Conservation (phyloP, 2,329 filamentous ascomycete species). For the Coleophoma crateriformis region DNA sequence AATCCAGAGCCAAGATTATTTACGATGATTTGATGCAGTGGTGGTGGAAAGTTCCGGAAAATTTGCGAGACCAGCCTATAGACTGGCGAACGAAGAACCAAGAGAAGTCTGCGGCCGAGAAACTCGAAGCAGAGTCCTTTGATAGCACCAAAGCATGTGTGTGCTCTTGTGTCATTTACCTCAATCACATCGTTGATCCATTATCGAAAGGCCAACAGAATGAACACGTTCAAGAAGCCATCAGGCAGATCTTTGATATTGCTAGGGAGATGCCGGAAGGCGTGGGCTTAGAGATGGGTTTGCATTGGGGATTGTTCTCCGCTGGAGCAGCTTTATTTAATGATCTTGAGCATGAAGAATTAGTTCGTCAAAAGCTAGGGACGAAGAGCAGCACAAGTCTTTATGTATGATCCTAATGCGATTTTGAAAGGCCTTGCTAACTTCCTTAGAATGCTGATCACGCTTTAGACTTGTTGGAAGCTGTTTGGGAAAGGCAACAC, state of each 20-base stretch:
- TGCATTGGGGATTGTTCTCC: conserved; percentile 25
- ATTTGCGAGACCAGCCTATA: conserved; percentile 18
- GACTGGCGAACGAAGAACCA: conserved; percentile 20
- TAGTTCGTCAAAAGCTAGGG: conserved; percentile 20
- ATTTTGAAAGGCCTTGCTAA: neutral
- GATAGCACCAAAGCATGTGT: conserved; percentile 23
- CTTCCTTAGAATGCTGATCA: conserved; percentile 21
- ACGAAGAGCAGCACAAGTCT: conserved; percentile 19
- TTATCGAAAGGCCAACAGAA: conserved; percentile 11
- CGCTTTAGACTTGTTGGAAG: conserved; percentile 21
- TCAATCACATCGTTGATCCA: conserved; percentile 23
- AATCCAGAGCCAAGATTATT: conserved; percentile 10
- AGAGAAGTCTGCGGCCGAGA: conserved; percentile 22
- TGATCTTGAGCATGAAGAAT: conserved; percentile 17
- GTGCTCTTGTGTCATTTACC: conserved; percentile 21
- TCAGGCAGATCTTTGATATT: conserved; percentile 21
- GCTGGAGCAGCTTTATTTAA: conserved; percentile 22
- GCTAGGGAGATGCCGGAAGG: conserved; percentile 22
- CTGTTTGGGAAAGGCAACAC: conserved; percentile 24
- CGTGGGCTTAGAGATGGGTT: conserved; percentile 24
- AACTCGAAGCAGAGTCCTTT: conserved; percentile 22
- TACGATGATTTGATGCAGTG: conserved; percentile 15
- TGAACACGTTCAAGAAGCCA: conserved; percentile 16
- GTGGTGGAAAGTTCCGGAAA: conserved; percentile 18
- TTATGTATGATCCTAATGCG: conserved; percentile 13